Evolutionary conservation across 2,329 filamentous ascomycete species (phyloP).

Genomic region (Alternaria rosae): DNA sequence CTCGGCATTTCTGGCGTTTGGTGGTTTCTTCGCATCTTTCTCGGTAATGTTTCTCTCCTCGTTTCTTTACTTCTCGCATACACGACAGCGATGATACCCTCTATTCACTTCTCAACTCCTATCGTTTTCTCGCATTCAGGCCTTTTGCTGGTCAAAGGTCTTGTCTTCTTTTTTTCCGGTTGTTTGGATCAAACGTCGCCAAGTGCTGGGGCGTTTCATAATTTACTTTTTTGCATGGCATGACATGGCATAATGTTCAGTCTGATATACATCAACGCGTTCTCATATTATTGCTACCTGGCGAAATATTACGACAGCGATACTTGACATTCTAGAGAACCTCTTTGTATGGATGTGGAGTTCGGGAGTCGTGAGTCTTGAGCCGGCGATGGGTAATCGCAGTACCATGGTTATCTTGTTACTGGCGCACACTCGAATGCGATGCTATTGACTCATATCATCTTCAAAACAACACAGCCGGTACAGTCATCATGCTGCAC

Average conservation of each 20-base stretch:
- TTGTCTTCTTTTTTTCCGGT: background rate
- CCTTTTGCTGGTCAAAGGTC: background rate
- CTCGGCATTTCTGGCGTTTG: background rate
- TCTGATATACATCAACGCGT: background rate
- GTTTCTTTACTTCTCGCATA: background rate
- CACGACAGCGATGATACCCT: background rate
- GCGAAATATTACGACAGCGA: too few relatives aligned
- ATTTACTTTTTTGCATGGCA: background rate
- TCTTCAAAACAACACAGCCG: too few relatives aligned
- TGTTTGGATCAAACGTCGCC: slow-evolving; percentile 6
- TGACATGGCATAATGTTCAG: background rate
- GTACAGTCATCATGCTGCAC: background rate
- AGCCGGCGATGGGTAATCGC: too few relatives aligned
- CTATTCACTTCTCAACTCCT: background rate
- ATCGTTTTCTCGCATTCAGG: background rate
- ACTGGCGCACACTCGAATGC: too few relatives aligned
- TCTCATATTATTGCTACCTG: background rate
- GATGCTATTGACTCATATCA: too few relatives aligned
- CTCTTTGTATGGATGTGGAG: too few relatives aligned
- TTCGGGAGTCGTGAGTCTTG: too few relatives aligned
- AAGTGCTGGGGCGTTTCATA: slow-evolving; percentile 19
- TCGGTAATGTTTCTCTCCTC: background rate
- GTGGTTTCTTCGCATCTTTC: background rate
- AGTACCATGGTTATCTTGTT: too few relatives aligned
- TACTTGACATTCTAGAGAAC: too few relatives aligned